Percentiles rank a stretch among this genome's conserved stretches.
Evolutionary conservation across 108 stramenopile species (phyloP).

Genomic region (Cyclotella atomus): DNA sequence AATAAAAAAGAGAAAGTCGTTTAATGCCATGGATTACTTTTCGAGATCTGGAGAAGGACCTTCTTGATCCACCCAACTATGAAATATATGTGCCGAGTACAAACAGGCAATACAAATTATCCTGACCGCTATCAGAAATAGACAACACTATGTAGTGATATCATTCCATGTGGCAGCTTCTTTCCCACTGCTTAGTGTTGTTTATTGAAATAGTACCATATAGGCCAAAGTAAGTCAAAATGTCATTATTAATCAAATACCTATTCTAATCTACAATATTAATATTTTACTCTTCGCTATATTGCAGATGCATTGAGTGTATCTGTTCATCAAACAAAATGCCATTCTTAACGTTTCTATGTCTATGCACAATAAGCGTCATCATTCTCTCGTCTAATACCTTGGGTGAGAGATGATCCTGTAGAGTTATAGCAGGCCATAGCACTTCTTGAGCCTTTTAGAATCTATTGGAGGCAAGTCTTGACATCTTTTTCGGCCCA

Average conservation of each 20-base stretch:
- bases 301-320: background rate
- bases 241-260: background rate
- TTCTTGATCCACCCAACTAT: no score
- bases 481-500: background rate
- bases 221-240: background rate
- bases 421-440: background rate
- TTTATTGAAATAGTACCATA: background rate
- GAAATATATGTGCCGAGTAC: no score
- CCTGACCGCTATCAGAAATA: no score
- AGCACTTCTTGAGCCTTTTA: no score
- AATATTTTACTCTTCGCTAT: background rate
- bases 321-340: background rate
- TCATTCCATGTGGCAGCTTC: no score
- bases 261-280: conserved; percentile 2
- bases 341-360: background rate
- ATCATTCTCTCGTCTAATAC: background rate
- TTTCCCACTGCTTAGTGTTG: background rate
- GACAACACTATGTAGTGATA: no score
- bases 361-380: background rate
- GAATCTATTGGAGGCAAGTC: background rate
- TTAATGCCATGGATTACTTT: background rate
- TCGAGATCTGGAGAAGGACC: background rate
- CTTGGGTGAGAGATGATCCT: background rate
- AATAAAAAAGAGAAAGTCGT: conserved; percentile 38
- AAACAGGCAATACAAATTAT: no score